Percentiles rank a stretch among this genome's conserved stretches.
Conservation (phyloP, 805 yeast species). For the Metschnikowia vanudenii region DNA sequence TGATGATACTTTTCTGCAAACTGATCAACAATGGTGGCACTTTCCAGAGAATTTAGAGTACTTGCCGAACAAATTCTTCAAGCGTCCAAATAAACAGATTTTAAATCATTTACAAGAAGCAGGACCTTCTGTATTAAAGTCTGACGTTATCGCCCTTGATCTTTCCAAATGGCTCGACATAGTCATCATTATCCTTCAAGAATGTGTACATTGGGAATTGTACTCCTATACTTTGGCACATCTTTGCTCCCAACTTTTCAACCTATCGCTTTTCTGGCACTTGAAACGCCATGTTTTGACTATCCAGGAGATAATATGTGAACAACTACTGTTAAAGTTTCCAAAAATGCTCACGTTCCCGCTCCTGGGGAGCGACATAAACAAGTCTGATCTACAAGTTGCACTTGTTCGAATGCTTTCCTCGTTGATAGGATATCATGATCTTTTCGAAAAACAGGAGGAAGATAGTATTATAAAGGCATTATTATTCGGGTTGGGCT, state of each 20-base stretch:
- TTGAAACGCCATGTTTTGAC: conserved; percentile 38
- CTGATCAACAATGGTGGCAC: conserved; percentile 43
- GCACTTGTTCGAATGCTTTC: conserved; percentile 63
- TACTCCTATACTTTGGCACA: conserved; percentile 67
- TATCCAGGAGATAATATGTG: conserved; percentile 51
- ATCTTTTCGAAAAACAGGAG: conserved; percentile 50
- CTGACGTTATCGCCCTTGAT: conserved; percentile 30
- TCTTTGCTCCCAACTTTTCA: conserved; percentile 67
- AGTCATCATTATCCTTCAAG: conserved; percentile 48
- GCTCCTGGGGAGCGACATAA: conserved; percentile 41
- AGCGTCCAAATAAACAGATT: conserved; percentile 34
- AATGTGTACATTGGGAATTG: conserved; percentile 65
- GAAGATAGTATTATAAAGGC: conserved; percentile 64
- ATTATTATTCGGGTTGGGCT: conserved; percentile 57
- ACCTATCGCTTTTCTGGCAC: conserved; percentile 49
- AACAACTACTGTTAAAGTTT: conserved; percentile 53
- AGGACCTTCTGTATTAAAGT: not conserved
- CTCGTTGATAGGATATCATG: conserved; percentile 59
- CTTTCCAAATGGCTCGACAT: conserved; percentile 52
- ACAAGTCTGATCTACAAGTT: conserved; percentile 64
- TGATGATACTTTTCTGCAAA: conserved; percentile 12
- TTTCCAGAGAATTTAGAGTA: conserved; percentile 58
- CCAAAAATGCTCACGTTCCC: conserved; percentile 29
- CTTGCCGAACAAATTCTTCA: conserved; percentile 45
- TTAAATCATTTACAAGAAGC: not conserved